phyloP scores from a whole-genome alignment of 2,329 filamentous ascomycete species.

The Arthrobotrys sphaeroides region DNA sequence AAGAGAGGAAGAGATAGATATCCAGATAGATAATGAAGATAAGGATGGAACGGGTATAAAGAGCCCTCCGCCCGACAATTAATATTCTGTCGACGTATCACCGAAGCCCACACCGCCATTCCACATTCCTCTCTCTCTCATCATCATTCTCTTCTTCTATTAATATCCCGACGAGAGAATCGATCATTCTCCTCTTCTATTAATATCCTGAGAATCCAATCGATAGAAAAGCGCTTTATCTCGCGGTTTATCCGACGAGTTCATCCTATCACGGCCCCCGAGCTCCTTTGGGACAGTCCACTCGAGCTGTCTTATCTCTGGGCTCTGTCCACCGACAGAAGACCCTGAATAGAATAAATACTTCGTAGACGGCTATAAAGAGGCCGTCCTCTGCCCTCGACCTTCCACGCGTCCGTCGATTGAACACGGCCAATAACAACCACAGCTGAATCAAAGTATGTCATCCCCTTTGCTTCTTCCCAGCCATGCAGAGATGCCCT shows the following conservation, averaged over 20 bases:
- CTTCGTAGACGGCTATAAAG: neutral
- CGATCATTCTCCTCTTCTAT: too few relatives aligned
- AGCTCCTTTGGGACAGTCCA: conserved; percentile 50
- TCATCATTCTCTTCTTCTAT: too few relatives aligned
- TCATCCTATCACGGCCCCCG: conserved; percentile 29
- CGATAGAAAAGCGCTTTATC: too few relatives aligned
- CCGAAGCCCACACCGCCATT: conserved; percentile 15
- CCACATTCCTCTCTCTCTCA: too few relatives aligned
- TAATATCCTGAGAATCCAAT: too few relatives aligned
- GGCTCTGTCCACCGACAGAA: too few relatives aligned
- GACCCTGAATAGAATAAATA: neutral
- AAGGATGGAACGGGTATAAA: conserved; percentile 24
- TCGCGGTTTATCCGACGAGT: conserved; percentile 54
- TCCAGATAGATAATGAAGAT: conserved; percentile 7
- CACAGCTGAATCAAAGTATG: neutral
- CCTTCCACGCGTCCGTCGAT: too few relatives aligned
- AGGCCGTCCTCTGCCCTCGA: neutral
- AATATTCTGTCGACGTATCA: conserved; percentile 10
- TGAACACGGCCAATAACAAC: neutral
- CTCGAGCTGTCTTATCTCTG: conserved; percentile 21
- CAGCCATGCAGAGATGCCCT: too few relatives aligned
- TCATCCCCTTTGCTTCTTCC: neutral
- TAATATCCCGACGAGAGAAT: too few relatives aligned
- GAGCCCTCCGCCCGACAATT: conserved; percentile 3
- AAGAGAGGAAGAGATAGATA: neutral